Conservation (phyloP, 345 rosid species). For the Salix dunnii region DNA sequence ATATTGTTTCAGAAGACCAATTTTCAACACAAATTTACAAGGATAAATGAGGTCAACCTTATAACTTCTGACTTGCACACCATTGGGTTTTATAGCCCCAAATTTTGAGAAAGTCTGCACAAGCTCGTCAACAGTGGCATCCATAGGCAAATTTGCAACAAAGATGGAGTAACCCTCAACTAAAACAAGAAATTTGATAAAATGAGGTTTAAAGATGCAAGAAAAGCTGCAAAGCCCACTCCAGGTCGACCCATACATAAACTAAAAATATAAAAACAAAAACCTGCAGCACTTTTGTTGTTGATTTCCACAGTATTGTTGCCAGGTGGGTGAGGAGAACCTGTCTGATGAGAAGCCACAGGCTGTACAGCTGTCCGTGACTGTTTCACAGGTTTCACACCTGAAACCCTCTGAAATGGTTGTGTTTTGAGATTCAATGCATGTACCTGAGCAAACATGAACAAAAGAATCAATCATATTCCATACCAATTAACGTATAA, state of each 20-base stretch:
- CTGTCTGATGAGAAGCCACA: not conserved
- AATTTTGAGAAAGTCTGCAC: slow-evolving; percentile 37
- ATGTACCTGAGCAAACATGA: slow-evolving; percentile 35
- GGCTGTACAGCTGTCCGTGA: slow-evolving; percentile 13
- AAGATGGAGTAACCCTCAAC: slow-evolving; percentile 55
- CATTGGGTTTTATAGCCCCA: slow-evolving; percentile 52
- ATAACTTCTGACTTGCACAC: slow-evolving; percentile 63
- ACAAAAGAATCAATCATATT: not conserved
- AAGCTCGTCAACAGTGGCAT: slow-evolving; percentile 48
- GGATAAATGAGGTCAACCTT: slow-evolving; percentile 36
- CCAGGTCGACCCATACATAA: not conserved
- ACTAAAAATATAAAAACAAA: not conserved
- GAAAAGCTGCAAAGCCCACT: not conserved
- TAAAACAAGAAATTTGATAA: slow-evolving; percentile 20
- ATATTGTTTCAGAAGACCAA: not conserved
- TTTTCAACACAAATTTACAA: not conserved
- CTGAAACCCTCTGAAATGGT: slow-evolving; percentile 42
- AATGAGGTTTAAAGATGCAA: not conserved
- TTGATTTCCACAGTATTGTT: slow-evolving; percentile 26
- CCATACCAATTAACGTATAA: not conserved
- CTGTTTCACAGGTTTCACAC: slow-evolving; percentile 35
- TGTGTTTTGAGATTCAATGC: slow-evolving; percentile 35
- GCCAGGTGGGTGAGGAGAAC: not conserved
- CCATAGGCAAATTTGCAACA: slow-evolving; percentile 59
- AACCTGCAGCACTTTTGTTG: slow-evolving; percentile 38